A percentile compares a stretch with the other conserved stretches of the same genome.
phyloP scores from a whole-genome alignment of 495 filamentous ascomycete species.

The Hyaloscypha finlandica region DNA sequence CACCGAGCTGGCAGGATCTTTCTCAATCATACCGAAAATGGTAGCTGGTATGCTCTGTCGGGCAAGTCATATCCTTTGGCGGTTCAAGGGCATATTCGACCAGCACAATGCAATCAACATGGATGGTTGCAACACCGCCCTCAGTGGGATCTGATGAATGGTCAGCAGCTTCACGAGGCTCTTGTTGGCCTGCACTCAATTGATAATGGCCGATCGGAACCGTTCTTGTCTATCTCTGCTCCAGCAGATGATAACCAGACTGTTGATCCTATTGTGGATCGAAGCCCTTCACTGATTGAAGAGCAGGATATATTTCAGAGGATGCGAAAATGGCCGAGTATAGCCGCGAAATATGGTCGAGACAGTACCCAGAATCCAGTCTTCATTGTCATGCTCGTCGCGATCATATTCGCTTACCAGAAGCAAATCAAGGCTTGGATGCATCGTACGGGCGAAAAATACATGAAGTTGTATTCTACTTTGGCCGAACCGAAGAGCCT shows the following conservation, averaged over 20 bases:
- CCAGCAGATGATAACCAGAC: conserved; percentile 17
- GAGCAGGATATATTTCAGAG: conserved; percentile 36
- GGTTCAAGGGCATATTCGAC: conserved; percentile 60
- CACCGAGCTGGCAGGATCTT: conserved; percentile 70
- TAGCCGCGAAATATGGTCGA: conserved; percentile 39
- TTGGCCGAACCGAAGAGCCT: not conserved
- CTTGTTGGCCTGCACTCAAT: conserved; percentile 51
- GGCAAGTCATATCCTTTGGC: conserved; percentile 85
- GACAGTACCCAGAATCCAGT: conserved; percentile 51
- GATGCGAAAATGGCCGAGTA: conserved; percentile 39
- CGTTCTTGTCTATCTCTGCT: conserved; percentile 23
- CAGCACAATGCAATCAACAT: conserved; percentile 64
- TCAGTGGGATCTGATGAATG: conserved; percentile 36
- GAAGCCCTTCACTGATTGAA: conserved; percentile 13
- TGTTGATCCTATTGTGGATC: conserved; percentile 26
- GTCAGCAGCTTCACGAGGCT: conserved; percentile 37
- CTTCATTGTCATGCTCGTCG: conserved; percentile 41
- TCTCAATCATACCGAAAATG: conserved; percentile 80
- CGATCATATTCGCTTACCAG: conserved; percentile 24
- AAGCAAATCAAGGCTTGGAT: conserved; percentile 15
- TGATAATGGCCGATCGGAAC: conserved; percentile 30
- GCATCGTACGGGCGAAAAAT: conserved; percentile 3
- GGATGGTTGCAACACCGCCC: conserved; percentile 47
- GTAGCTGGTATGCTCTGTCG: conserved; percentile 93
- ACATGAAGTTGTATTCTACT: not conserved